A percentile compares a stretch with the other conserved stretches of the same genome.
Evolutionary conservation across 805 yeast genomes (phyloP).

Genomic region (Huiozyma sinensis): DNA sequence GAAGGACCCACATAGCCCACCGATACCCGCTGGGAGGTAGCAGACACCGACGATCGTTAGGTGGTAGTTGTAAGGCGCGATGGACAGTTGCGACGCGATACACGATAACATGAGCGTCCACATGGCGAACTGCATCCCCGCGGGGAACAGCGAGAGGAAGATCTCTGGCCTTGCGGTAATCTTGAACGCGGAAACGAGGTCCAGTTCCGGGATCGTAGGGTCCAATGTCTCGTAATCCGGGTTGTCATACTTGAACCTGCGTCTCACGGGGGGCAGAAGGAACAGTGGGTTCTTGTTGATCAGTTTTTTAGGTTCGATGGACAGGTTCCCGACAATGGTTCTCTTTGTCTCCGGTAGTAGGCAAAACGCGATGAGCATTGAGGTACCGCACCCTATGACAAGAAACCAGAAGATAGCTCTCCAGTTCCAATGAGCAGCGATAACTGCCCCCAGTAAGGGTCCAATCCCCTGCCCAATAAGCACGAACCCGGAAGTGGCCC

Average conservation of each 20-base stretch:
- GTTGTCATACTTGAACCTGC: conserved; percentile 17
- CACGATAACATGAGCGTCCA: conserved; percentile 66
- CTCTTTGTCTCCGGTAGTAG: conserved; percentile 68
- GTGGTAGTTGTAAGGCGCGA: conserved; percentile 37
- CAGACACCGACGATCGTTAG: conserved; percentile 55
- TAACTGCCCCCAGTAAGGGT: conserved; percentile 45
- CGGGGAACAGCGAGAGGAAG: conserved; percentile 42
- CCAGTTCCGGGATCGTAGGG: conserved; percentile 16
- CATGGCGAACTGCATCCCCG: conserved; percentile 50
- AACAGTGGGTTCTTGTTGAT: conserved; percentile 39
- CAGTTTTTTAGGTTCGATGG: conserved; percentile 39
- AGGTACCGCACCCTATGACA: conserved; percentile 48
- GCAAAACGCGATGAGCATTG: conserved; percentile 27
- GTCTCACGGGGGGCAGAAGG: conserved; percentile 10
- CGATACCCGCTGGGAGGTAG: conserved; percentile 65
- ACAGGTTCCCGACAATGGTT: conserved; percentile 61
- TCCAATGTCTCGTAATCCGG: conserved; percentile 26
- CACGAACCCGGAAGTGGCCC: conserved; percentile 52
- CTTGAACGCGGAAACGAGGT: conserved; percentile 32
- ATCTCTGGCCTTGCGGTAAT: conserved; percentile 38
- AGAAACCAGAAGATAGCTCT: conserved; percentile 68
- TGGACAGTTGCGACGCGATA: conserved; percentile 42
- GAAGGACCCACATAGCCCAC: conserved; percentile 54
- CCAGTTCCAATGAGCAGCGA: conserved; percentile 47
- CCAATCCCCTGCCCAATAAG: conserved; percentile 70